Conservation (phyloP, 1,139 yeast species). For the Diutina mesorugosa region DNA sequence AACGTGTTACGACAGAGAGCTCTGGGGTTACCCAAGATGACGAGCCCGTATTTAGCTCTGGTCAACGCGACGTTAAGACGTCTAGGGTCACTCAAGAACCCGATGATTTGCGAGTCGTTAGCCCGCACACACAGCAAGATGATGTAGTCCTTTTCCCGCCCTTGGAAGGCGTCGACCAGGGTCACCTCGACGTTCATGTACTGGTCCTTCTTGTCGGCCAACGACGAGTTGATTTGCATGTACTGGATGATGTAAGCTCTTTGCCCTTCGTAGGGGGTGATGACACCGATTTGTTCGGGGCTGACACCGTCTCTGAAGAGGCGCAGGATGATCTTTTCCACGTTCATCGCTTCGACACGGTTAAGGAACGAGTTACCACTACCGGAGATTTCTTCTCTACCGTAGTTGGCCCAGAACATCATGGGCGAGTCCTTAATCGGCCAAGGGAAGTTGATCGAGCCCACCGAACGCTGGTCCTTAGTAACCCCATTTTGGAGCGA, state of each 20-base stretch:
- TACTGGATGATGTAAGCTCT: constrained; percentile 71
- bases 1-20: constrained; percentile 58
- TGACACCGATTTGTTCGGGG: constrained; percentile 79
- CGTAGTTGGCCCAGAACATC: constrained; percentile 93
- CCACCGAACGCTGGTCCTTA: constrained; percentile 48
- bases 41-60: constrained; percentile 77
- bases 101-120: constrained; percentile 70
- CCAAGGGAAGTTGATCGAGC: constrained; percentile 69
- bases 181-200: constrained; percentile 76
- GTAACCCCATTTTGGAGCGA: constrained; percentile 86
- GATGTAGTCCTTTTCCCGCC: constrained; percentile 86
- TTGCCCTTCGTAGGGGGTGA: constrained; percentile 94
- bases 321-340: constrained; percentile 66
- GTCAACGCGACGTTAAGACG: constrained; percentile 89
- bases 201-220: constrained; percentile 42
- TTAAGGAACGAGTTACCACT: constrained; percentile 80
- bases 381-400: constrained; percentile 77
- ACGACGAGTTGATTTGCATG: constrained; percentile 61
- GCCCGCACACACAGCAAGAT: constrained; percentile 88
- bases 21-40: constrained; percentile 75
- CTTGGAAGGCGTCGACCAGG: constrained; percentile 93
- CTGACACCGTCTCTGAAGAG: constrained; percentile 69
- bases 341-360: constrained; percentile 84
- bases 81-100: constrained; percentile 81
- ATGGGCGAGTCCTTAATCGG: constrained; percentile 71